Percentiles rank a stretch among this genome's conserved stretches.
Evolutionary conservation across 768 basidiomycete genomes (phyloP).

Genomic region (Ramaria rubella): DNA sequence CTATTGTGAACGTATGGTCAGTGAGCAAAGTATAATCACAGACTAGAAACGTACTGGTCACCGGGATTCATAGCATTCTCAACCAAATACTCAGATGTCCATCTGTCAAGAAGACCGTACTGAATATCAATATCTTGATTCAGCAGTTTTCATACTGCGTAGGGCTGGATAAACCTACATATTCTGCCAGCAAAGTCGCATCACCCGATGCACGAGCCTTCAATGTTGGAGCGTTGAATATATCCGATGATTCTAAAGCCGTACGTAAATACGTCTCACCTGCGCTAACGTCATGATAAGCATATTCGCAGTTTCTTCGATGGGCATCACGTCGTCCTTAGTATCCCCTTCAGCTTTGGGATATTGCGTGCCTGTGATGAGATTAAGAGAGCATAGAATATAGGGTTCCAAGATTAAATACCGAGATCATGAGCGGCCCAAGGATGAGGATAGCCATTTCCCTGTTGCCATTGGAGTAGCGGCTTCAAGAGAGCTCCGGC

Average conservation of each 20-base stretch:
- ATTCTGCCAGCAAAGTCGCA: background rate
- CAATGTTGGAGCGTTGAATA: background rate
- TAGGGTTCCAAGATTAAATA: background rate
- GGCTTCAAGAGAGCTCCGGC: constrained; percentile 14
- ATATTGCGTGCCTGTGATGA: constrained; percentile 6
- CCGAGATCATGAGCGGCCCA: constrained; percentile 19
- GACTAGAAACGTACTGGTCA: background rate
- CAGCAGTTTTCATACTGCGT: background rate
- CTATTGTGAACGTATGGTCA: background rate
- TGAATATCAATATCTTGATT: background rate
- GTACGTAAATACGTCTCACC: background rate
- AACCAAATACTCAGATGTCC: constrained; percentile 18
- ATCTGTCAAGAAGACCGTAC: constrained; percentile 17
- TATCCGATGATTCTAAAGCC: background rate
- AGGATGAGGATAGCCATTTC: constrained; percentile 11
- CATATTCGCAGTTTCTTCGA: constrained; percentile 15
- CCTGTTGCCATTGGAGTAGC: constrained; percentile 18
- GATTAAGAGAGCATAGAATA: background rate
- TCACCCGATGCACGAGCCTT: background rate
- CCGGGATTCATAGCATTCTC: constrained; percentile 6
- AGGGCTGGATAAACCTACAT: constrained; percentile 3
- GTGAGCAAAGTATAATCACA: background rate
- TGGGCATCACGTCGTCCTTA: constrained; percentile 3
- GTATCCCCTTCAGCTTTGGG: constrained; percentile 15
- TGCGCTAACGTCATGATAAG: constrained; percentile 6